Base-by-base conservation (phyloP, 164 flowering plant genomes). In the Vitis amurensis region DNA sequence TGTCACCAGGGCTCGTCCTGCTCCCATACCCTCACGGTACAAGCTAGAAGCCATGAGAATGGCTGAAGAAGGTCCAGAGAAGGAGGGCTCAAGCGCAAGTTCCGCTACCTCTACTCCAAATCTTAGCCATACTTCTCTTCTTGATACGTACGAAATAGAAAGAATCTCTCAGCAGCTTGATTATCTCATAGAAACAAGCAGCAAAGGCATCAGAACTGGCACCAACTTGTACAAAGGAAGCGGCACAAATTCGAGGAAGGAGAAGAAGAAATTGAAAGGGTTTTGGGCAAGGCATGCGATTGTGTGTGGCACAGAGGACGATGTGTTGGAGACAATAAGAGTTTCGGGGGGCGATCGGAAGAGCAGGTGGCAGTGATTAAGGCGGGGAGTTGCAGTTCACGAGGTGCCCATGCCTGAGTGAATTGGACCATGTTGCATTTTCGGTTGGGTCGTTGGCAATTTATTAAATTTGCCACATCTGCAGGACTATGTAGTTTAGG, bases 81-180 rank as follows among this genome's bases (percentile, higher is more conserved):
- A 37, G 44, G 44, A 37, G 44, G 6, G 4, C 6, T 37, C 44
- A 37, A 37, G 44, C 7, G 44, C 44, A 37, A 37, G 44, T 37
- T 37, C 44, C 44, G 0, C 44, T 6, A 37, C 7, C 6, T 3
- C 6, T 37, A 30, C 69, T 17, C 30, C 37, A 14, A 73, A 70
- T 74, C 64, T 74, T 8, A 30, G 44, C 9, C 53, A 60, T 11
- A 27, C 74, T 44, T 77, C 88, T 60, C 83, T 87, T 44, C 77
- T 87, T n/a, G 90, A 87, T 73, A 23, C 58, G 0, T 88, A 82
- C 51, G 94, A 89, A 51, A 77, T 85, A 4, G 69, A 71, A 19
- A 77, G 82, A 9, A 87, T 89, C 47, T 84, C 88, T 4, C 72
- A 29, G 63, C 77, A 79, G 3, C 74, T 89, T 13, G 79, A 76